Percentiles rank a stretch among this genome's conserved stretches.
Conservation (phyloP, 2,329 filamentous ascomycete genomes). For the Tympanopsis confertula region DNA sequence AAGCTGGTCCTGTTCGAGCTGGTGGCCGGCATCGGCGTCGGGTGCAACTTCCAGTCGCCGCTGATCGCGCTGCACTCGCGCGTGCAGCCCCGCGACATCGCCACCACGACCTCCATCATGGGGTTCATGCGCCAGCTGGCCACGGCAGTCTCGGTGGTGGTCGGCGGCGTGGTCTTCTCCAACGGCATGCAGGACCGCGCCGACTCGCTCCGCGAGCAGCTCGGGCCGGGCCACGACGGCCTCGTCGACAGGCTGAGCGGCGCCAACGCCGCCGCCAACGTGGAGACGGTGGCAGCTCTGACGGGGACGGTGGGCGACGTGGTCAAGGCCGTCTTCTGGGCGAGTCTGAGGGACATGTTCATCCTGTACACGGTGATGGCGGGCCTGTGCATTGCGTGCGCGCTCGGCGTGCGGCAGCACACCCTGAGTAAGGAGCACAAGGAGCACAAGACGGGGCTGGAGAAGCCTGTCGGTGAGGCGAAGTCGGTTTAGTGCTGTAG, state of each 20-base stretch:
- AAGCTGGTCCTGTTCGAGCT: conserved; percentile 26
- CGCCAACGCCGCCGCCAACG: conserved; percentile 47
- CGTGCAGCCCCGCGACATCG: conserved; percentile 33
- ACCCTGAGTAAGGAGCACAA: conserved; percentile 41
- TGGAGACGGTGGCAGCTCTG: conserved; percentile 41
- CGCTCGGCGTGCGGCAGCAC: conserved; percentile 33
- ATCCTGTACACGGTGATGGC: conserved; percentile 41
- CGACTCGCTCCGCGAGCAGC: conserved; percentile 11
- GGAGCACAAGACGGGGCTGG: conserved; percentile 45
- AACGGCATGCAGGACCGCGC: conserved; percentile 16
- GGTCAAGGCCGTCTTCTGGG: conserved; percentile 30
- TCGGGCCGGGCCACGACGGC: conserved; percentile 30
- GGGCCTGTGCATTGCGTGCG: conserved; percentile 31
- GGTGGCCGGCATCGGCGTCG: conserved; percentile 30
- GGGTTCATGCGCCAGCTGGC: conserved; percentile 33
- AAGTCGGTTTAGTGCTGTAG: neutral
- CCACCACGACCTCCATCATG: conserved; percentile 36
- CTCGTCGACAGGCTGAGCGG: conserved; percentile 42
- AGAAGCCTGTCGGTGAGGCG: no score
- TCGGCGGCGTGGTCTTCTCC: conserved; percentile 29
- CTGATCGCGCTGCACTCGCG: conserved; percentile 37
- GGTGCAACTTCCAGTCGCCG: conserved; percentile 33
- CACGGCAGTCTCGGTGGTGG: conserved; percentile 29
- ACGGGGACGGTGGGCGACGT: conserved; percentile 26
- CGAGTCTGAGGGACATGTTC: conserved; percentile 40